phyloP scores from a whole-genome alignment of 495 filamentous ascomycete genomes.

The Aspergillus steynii region DNA sequence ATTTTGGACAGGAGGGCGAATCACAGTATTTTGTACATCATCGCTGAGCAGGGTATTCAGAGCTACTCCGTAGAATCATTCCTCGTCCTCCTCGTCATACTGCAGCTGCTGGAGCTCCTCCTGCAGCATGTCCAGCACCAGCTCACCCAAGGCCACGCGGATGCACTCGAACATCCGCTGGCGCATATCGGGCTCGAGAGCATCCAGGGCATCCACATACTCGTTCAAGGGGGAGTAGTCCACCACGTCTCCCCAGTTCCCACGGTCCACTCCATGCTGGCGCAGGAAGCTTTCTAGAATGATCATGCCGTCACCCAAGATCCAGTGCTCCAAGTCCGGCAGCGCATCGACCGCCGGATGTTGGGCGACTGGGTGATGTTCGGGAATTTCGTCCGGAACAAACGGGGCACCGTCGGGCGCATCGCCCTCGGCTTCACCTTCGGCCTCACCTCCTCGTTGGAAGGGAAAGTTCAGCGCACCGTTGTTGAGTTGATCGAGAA shows the following conservation, averaged over 20 bases:
- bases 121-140: constrained; percentile 44
- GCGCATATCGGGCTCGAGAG: constrained; percentile 30
- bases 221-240: constrained; percentile 39
- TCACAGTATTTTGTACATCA: background rate
- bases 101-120: constrained; percentile 39
- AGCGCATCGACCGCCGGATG: constrained; percentile 31
- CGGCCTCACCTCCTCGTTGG: constrained; percentile 15
- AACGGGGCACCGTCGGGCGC: constrained; percentile 7
- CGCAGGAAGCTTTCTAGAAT: constrained; percentile 37
- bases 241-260: constrained; percentile 44
- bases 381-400: constrained; percentile 12
- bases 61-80: constrained; percentile 7
- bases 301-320: constrained; percentile 37
- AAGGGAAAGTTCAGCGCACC: constrained; percentile 30
- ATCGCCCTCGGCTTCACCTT: constrained; percentile 20
- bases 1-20: background rate
- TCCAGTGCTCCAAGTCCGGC: constrained; percentile 38
- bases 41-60: background rate
- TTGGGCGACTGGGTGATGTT: constrained; percentile 11
- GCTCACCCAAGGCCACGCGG: constrained; percentile 36
- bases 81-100: constrained; percentile 24
- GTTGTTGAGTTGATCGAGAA: constrained; percentile 40
- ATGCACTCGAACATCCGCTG: constrained; percentile 35
- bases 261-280: constrained; percentile 46
- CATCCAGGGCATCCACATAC: constrained; percentile 38